A percentile compares a stretch with the other conserved stretches of the same genome.
Evolutionary conservation across 352 stramenopile species (phyloP).

Genomic region (Pythium biforme): DNA sequence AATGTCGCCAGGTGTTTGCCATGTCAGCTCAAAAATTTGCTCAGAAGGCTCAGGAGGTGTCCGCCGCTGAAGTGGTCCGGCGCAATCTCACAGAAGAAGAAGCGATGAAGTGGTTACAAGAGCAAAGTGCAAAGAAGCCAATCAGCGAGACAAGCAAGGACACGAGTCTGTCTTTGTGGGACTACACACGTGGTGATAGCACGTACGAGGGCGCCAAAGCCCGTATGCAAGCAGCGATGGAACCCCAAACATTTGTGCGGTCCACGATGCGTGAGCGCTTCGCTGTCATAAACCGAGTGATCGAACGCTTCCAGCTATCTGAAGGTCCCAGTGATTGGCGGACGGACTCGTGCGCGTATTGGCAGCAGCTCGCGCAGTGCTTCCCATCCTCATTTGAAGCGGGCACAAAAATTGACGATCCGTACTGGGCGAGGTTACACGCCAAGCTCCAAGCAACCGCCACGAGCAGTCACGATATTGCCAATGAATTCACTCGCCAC

Average conservation of each 20-base stretch:
- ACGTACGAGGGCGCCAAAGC: not conserved
- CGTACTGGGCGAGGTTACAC: conserved; percentile 15
- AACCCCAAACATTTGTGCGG: conserved; percentile 8
- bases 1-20: conserved; percentile 1
- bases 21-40: not conserved
- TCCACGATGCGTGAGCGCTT: conserved; percentile 19
- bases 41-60: not conserved
- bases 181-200: not conserved
- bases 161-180: not conserved
- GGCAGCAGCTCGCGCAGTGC: not conserved
- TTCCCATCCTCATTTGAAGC: conserved; percentile 7
- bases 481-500: not conserved
- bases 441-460: conserved; percentile 6
- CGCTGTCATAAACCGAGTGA: not conserved
- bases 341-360: not conserved
- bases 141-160: not conserved
- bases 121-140: not conserved
- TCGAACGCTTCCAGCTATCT: conserved; percentile 1
- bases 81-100: not conserved
- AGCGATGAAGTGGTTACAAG: not conserved
- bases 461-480: conserved; percentile 5
- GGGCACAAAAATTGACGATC: not conserved
- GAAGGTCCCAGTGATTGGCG: not conserved
- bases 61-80: not conserved
- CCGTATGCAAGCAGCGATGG: not conserved